These are phyloP conservation scores for Ulota crispa DNA, from an alignment of 225 moss, liverwort and hornwort genomes.

Conservation along the genomic window DNA sequence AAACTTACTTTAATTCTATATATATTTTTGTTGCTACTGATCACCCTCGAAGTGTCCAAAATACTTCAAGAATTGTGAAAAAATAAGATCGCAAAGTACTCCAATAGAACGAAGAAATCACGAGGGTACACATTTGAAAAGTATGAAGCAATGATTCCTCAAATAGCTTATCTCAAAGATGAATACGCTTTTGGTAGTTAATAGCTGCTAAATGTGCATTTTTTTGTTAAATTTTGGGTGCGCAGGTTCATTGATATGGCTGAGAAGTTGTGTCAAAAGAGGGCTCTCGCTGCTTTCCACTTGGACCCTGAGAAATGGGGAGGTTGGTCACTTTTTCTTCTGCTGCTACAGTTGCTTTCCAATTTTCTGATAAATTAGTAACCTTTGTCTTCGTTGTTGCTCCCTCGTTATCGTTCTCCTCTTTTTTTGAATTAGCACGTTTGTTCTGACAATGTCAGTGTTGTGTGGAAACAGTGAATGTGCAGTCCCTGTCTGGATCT, in stretches of 20 bases:
- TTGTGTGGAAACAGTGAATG: constrained; percentile 61
- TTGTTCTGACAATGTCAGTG: neutral
- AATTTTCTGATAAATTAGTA: neutral
- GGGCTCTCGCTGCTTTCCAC: constrained; percentile 81
- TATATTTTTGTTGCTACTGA: too few relatives aligned
- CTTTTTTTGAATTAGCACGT: neutral
- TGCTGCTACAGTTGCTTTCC: neutral
- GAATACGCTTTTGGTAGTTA: too few relatives aligned
- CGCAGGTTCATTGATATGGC: constrained; percentile 95
- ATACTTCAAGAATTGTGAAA: rapidly evolving
- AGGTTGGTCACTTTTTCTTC: constrained; percentile 39
- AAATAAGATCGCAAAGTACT: too few relatives aligned
- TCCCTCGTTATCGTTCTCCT: neutral
- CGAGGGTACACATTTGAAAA: neutral
- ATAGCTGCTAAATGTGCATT: too few relatives aligned
- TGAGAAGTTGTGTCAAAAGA: constrained; percentile 85
- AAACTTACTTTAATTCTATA: rapidly evolving
- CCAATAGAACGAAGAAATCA: neutral
- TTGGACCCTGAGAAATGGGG: constrained; percentile 97
- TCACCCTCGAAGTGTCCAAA: too few relatives aligned
- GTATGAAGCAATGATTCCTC: too few relatives aligned
- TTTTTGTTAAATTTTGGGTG: too few relatives aligned
- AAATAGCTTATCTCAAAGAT: too few relatives aligned
- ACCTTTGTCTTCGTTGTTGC: neutral
- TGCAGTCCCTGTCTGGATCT: constrained; percentile 91